These are phyloP conservation scores for Gossypium schwendimanii DNA, from an alignment of 441 rosid species.

Conservation along the genomic window DNA sequence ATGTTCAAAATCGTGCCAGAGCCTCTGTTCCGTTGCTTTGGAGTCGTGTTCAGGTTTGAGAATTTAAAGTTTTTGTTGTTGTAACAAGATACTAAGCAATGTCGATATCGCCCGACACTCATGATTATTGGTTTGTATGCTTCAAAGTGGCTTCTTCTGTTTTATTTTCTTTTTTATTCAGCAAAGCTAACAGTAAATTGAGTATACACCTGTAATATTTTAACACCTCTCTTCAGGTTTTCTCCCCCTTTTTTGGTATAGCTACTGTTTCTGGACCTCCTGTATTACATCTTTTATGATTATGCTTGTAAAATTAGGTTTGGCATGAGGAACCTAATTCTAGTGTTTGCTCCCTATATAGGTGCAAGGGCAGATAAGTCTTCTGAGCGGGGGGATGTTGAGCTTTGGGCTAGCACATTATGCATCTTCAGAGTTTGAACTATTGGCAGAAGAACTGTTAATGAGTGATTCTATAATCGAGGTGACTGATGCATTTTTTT, in stretches of 20 bases:
- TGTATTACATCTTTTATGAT: not conserved
- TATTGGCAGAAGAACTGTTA: constrained; percentile 92
- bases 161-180: not conserved
- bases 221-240: not conserved
- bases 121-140: not conserved
- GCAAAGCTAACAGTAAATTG: not conserved
- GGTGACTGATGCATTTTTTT: constrained; percentile 32
- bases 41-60: constrained; percentile 97
- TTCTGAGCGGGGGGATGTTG: constrained; percentile 64
- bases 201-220: not conserved
- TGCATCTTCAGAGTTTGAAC: constrained; percentile 89
- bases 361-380: constrained; percentile 96
- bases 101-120: not conserved
- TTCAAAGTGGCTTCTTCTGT: not conserved
- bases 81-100: not conserved
- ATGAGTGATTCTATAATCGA: constrained; percentile 94
- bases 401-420: constrained; percentile 90
- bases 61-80: not conserved
- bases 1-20: constrained; percentile 77
- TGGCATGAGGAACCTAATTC: not conserved
- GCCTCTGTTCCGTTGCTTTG: constrained; percentile 95
- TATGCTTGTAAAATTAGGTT: not conserved
- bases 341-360: constrained; percentile 24
- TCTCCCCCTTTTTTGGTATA: not conserved
- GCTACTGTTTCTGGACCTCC: not conserved